Conservation (phyloP, 805 yeast genomes). For the Schwanniomyces sp. region DNA sequence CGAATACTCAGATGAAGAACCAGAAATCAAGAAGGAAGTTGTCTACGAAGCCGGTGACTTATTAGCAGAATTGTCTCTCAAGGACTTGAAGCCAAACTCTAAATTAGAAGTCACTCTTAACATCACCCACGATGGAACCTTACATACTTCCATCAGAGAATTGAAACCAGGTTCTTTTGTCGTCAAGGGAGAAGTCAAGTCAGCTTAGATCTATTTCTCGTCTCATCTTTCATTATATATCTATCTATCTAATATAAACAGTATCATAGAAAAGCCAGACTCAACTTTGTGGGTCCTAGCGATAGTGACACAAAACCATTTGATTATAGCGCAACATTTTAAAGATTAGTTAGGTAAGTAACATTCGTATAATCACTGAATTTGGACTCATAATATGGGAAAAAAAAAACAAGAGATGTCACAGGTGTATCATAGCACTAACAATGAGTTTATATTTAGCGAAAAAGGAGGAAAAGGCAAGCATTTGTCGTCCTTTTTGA, state of each 20-base stretch:
- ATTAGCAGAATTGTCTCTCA: conserved; percentile 76
- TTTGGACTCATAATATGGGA: conserved; percentile 28
- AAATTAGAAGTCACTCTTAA: conserved; percentile 69
- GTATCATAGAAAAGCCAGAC: background rate
- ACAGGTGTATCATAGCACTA: conserved; percentile 35
- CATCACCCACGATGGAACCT: conserved; percentile 62
- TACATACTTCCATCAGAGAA: conserved; percentile 68
- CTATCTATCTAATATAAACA: conserved; percentile 1
- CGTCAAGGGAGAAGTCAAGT: conserved; percentile 52
- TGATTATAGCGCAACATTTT: background rate
- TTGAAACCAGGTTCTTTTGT: conserved; percentile 56
- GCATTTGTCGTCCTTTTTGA: conserved; percentile 51
- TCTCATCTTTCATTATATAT: background rate
- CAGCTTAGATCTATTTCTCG: conserved; percentile 4
- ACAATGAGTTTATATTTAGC: conserved; percentile 63
- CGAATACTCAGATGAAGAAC: conserved; percentile 73
- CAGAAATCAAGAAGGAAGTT: conserved; percentile 78
- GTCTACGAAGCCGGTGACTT: conserved; percentile 70
- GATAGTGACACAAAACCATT: background rate
- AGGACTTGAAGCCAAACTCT: conserved; percentile 62
- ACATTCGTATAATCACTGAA: background rate
- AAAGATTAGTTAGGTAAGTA: background rate
- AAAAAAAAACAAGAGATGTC: conserved; percentile 46
- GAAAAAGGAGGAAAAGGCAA: conserved; percentile 71
- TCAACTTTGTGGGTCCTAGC: background rate